Percentiles rank a stretch among this genome's conserved stretches.
Conservation (phyloP, 106 monocot genomes). For the Agapanthus africanus region DNA sequence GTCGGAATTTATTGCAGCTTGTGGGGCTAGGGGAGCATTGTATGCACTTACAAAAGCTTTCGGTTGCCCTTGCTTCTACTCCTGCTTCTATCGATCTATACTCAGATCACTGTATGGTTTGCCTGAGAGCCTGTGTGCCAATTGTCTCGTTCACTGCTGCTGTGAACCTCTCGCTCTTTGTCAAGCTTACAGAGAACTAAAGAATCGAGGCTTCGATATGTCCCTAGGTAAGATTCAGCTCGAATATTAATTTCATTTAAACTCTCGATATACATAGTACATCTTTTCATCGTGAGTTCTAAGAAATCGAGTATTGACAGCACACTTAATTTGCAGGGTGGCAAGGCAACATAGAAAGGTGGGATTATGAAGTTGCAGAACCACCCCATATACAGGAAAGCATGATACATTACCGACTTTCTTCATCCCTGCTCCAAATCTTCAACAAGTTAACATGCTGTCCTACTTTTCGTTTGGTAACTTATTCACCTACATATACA, state of each 20-base stretch:
- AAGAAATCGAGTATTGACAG: no score
- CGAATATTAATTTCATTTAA: no score
- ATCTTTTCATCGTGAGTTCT: no score
- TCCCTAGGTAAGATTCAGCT: no score
- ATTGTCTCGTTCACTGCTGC: slow-evolving; percentile 45
- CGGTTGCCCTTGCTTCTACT: slow-evolving; percentile 31
- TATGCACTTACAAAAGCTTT: slow-evolving; percentile 18
- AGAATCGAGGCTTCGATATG: slow-evolving; percentile 39
- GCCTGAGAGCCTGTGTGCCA: slow-evolving; percentile 26
- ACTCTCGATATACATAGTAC: no score
- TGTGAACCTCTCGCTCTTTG: slow-evolving; percentile 50
- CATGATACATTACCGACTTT: not conserved
- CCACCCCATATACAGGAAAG: slow-evolving; percentile 1
- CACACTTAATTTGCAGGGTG: slow-evolving; percentile 5
- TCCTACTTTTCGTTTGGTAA: no score
- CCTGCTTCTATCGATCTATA: slow-evolving; percentile 35
- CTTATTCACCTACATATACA: no score
- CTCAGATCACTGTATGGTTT: slow-evolving; percentile 33
- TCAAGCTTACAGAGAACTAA: slow-evolving; percentile 52
- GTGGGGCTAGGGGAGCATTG: slow-evolving; percentile 36
- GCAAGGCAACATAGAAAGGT: slow-evolving; percentile 7
- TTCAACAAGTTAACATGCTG: no score
- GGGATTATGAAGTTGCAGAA: not conserved
- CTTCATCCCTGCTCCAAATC: no score
- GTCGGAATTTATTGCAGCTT: no score